Evolutionary conservation across 169 alveolate genomes (phyloP).

Genomic region (Amoebophrya sp.): DNA sequence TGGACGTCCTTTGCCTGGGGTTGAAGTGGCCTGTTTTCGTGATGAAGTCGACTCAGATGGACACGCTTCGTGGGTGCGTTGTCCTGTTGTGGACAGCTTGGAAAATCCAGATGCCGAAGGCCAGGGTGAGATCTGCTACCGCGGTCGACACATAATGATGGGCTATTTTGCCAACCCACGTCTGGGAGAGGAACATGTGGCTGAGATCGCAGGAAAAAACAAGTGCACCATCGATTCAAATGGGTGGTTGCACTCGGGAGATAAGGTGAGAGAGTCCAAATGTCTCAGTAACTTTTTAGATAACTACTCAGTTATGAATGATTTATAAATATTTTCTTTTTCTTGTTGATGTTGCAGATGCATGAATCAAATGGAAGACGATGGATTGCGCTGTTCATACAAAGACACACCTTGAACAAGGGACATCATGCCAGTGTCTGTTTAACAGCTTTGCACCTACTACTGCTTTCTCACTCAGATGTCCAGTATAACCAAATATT

Average conservation of each 20-base stretch:
- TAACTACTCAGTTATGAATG: too few species aligned
- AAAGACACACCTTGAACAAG: too few species aligned
- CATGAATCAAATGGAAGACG: too few species aligned
- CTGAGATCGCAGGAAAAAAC: conserved; percentile 39
- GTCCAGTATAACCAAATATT: too few species aligned
- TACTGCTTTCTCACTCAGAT: too few species aligned
- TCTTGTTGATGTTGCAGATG: too few species aligned
- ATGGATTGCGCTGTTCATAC: too few species aligned
- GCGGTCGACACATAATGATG: conserved; percentile 47
- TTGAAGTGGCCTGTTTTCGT: background rate
- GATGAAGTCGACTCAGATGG: background rate
- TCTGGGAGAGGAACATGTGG: background rate
- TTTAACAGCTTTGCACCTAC: too few species aligned
- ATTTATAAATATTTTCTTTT: too few species aligned
- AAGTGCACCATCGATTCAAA: conserved; percentile 36
- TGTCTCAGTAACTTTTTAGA: too few species aligned
- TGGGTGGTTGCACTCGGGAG: conserved; percentile 45
- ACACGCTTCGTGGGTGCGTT: background rate
- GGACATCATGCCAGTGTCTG: too few species aligned
- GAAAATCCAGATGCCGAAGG: background rate
- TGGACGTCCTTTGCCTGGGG: background rate
- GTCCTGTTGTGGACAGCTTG: background rate
- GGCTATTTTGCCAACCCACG: conserved; percentile 48
- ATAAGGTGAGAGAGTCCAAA: background rate
- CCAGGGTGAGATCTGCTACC: background rate